Evolutionary conservation across 2,329 filamentous ascomycete genomes (phyloP), one percentile per base, ranked within the genome.

Genomic region (Fusarium staphyleae): DNA sequence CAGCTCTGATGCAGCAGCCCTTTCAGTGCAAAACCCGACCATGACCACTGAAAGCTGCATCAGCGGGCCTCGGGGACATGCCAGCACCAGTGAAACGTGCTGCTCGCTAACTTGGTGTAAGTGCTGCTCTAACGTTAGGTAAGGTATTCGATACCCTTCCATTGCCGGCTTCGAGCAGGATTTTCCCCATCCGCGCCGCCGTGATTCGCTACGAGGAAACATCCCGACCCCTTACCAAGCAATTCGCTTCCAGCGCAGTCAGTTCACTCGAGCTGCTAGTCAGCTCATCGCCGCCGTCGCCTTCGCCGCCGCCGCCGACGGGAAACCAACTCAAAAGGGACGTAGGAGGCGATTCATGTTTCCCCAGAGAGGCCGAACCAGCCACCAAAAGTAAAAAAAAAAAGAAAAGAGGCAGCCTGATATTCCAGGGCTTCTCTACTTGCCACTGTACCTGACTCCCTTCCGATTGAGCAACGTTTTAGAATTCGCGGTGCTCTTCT

Each of bases 121-220:
- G 58, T 61, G 59, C 58, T 59, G 57, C 42, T 53, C 37, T 26
- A n/a, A n/a, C n/a, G n/a, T n/a, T n/a, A n/a, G n/a, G n/a, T n/a
- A n/a, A 49, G 39, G 63, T 42, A 41, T 66, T 66, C 64, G 54
- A 67, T 65, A 41, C n/a, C 35, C 57, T 66, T 66, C 64, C 64
- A 67, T 63, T 49, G 48, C 42, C 47, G 43, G 52, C 59, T 57
- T 52, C 41, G 45, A 56, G 43, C 54, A 52, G n/a, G 29, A 43
- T 36, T 48, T 30, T 49, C 57, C 48, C 57, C 57, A 61, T 61
- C 29, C 15, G 29, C 14, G 33, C 44, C 18, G 51, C 43, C 48
- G 40, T 48, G 48, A 66, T 66, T 66, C 64, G 64, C 30, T 41
- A 39, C 41, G 29, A 19, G 15, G 15, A 22, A 42, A 13, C 42